phyloP scores from a whole-genome alignment of 768 basidiomycete genomes.

The Lactarius hengduanensis region DNA sequence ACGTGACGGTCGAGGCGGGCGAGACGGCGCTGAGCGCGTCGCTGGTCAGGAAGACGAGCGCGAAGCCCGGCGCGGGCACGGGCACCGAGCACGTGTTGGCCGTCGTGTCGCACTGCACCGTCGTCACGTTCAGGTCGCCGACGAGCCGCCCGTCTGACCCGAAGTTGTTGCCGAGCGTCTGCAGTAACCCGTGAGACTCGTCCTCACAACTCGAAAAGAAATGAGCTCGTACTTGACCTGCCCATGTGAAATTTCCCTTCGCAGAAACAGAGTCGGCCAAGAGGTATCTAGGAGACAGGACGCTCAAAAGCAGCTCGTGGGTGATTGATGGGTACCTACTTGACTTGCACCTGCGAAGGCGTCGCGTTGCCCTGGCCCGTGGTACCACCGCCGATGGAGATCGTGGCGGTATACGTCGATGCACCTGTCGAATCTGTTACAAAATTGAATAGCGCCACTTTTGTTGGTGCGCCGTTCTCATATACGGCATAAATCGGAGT shows the following conservation, averaged over 20 bases:
- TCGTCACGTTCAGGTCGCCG: constrained; percentile 55
- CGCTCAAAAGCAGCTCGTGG: not conserved
- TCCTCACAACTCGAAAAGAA: not conserved
- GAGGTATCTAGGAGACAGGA: constrained; percentile 47
- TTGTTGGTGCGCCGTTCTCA: constrained; percentile 59
- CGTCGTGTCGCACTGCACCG: constrained; percentile 55
- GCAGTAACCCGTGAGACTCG: not conserved
- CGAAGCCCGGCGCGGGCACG: constrained; percentile 70
- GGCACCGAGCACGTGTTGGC: constrained; percentile 56
- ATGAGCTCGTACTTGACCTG: constrained; percentile 55
- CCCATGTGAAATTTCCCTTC: constrained; percentile 72
- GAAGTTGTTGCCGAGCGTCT: constrained; percentile 63
- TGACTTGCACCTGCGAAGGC: constrained; percentile 53
- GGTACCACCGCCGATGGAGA: constrained; percentile 48
- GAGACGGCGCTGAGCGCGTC: constrained; percentile 39
- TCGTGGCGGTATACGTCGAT: constrained; percentile 49
- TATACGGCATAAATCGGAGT: constrained; percentile 73
- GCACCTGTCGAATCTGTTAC: constrained; percentile 58
- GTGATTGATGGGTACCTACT: constrained; percentile 38
- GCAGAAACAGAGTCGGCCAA: constrained; percentile 54
- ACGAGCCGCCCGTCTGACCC: constrained; percentile 66
- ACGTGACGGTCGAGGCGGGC: constrained; percentile 43
- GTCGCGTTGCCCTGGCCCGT: constrained; percentile 41
- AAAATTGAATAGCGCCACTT: constrained; percentile 73
- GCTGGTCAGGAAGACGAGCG: constrained; percentile 67